Evolutionary conservation across 768 basidiomycete genomes (phyloP).

Genomic region (Kwoniella dejecticola): DNA sequence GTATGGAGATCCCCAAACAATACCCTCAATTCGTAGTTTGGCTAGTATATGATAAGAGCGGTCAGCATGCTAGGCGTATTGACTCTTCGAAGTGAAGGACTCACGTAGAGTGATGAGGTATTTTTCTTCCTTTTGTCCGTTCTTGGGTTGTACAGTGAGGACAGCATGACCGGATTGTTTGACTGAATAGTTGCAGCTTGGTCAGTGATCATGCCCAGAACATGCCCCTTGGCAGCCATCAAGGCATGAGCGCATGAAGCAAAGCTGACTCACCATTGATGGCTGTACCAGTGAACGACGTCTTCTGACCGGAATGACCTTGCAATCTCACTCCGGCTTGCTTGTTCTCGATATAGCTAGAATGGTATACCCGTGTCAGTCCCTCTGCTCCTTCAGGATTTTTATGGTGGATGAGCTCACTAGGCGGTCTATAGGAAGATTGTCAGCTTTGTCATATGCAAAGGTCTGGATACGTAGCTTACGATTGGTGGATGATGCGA

Average conservation of each 20-base stretch:
- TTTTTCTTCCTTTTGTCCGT: conserved; percentile 64
- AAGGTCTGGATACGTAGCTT: conserved; percentile 15
- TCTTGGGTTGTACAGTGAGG: conserved; percentile 66
- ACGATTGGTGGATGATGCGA: conserved; percentile 75
- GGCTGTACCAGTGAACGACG: conserved; percentile 73
- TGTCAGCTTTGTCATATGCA: conserved; percentile 12
- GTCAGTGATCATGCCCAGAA: background rate
- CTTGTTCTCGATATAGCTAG: conserved; percentile 81
- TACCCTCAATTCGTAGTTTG: conserved; percentile 83
- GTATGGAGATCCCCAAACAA: conserved; percentile 81
- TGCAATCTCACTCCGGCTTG: conserved; percentile 72
- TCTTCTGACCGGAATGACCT: conserved; percentile 95
- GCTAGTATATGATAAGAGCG: conserved; percentile 51
- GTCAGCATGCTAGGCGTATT: background rate
- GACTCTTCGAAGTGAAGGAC: conserved; percentile 18
- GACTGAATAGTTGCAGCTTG: conserved; percentile 60
- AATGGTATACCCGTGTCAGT: background rate
- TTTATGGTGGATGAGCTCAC: conserved; percentile 22
- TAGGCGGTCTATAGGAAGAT: conserved; percentile 50
- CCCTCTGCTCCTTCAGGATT: background rate
- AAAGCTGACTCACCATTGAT: conserved; percentile 59
- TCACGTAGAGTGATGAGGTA: conserved; percentile 84
- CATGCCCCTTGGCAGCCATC: no score
- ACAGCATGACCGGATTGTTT: conserved; percentile 94
- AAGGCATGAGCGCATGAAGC: no score